A percentile compares a stretch with the other conserved stretches of the same genome.
Conservation (phyloP, 495 filamentous ascomycete genomes). For the Tetracladium setigerum region DNA sequence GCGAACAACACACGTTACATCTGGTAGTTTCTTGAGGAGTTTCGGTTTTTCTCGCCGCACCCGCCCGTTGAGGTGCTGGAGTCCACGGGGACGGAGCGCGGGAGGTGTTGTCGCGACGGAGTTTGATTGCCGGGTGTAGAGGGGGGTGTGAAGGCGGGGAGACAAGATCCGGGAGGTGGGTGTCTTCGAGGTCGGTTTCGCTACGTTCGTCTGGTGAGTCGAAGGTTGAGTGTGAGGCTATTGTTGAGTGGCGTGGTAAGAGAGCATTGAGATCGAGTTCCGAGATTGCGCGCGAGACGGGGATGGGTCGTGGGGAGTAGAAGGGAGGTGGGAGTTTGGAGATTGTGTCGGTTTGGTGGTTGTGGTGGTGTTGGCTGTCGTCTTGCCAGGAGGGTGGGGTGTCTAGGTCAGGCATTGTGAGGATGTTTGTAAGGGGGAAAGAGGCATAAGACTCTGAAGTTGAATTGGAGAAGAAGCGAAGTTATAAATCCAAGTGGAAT, state of each 20-base stretch:
- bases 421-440: too few relatives aligned
- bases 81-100: conserved; percentile 47
- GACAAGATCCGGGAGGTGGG: conserved; percentile 43
- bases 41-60: conserved; percentile 53
- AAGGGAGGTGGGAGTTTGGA: conserved; percentile 30
- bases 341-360: conserved; percentile 9
- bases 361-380: background rate
- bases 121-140: conserved; percentile 60
- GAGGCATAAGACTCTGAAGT: too few relatives aligned
- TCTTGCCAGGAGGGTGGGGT: conserved; percentile 3
- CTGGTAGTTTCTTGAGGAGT: conserved; percentile 59
- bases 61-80: conserved; percentile 39
- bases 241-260: conserved; percentile 3
- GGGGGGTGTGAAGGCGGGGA: conserved; percentile 76
- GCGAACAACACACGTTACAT: conserved; percentile 75
- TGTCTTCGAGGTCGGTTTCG: conserved; percentile 27
- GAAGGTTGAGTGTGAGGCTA: conserved; percentile 1
- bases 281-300: conserved; percentile 23
- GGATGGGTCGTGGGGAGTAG: conserved; percentile 35
- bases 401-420: background rate
- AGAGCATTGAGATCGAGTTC: conserved; percentile 28
- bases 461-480: too few relatives aligned
- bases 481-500: too few relatives aligned
- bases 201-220: conserved; percentile 9
- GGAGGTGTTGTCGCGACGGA: conserved; percentile 30